Conservation (phyloP, 306 rosid species). For the Pyrus betulifolia region DNA sequence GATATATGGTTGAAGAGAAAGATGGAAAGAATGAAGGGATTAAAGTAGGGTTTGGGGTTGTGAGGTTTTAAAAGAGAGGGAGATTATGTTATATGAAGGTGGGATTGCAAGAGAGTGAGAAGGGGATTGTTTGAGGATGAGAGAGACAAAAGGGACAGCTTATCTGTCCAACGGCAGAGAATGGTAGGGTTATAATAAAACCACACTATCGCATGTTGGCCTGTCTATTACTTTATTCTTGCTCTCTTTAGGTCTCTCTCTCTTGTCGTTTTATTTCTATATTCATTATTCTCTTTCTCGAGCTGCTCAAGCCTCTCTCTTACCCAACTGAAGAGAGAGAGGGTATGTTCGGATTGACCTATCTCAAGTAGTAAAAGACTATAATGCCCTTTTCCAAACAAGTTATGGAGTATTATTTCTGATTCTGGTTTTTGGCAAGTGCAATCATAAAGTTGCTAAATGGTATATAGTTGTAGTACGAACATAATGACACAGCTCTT, state of each 20-base stretch:
- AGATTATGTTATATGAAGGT: neutral
- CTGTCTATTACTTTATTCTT: slow-evolving; percentile 74
- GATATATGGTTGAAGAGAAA: neutral
- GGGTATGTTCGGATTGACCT: neutral
- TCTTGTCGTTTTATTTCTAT: slow-evolving; percentile 32
- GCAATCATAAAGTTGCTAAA: neutral
- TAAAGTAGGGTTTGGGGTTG: slow-evolving; percentile 1
- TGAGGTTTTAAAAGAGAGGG: neutral
- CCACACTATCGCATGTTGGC: slow-evolving; percentile 67
- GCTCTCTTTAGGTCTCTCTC: slow-evolving; percentile 42
- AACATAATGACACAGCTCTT: neutral
- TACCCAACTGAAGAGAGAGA: neutral
- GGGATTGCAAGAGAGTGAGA: neutral
- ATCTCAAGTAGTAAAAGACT: neutral
- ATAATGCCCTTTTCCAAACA: neutral
- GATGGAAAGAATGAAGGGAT: neutral
- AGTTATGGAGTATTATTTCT: neutral
- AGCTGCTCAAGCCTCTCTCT: slow-evolving; percentile 2
- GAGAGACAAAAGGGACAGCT: slow-evolving; percentile 76
- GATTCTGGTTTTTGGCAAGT: neutral
- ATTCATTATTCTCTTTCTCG: slow-evolving; percentile 14
- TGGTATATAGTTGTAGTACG: neutral
- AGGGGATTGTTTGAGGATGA: slow-evolving; percentile 7
- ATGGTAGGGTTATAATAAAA: slow-evolving; percentile 26
- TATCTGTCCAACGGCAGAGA: slow-evolving; percentile 54